Evolutionary conservation across 1,284 basidiomycete genomes (phyloP).

Genomic region (Leccinum angustisporum): DNA sequence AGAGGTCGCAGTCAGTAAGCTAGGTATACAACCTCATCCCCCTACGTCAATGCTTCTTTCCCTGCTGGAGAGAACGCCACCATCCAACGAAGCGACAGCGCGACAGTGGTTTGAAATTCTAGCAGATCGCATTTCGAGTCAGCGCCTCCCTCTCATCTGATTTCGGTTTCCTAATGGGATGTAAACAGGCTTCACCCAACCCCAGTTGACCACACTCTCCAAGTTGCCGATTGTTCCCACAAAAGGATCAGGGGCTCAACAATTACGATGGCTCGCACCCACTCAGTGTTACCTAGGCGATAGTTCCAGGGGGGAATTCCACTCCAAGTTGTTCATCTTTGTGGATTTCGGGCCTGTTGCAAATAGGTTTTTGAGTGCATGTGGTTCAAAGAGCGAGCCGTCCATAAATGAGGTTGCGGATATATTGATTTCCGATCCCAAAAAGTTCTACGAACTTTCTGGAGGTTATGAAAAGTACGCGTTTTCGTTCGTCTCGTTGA

Average conservation of each 20-base stretch:
- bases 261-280: constrained; percentile 54
- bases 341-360: constrained; percentile 87
- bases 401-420: constrained; percentile 78
- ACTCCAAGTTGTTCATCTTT: constrained; percentile 82
- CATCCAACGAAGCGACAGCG: constrained; percentile 56
- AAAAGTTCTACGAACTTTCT: constrained; percentile 67
- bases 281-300: constrained; percentile 69
- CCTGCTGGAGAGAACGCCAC: constrained; percentile 64
- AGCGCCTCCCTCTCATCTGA: constrained; percentile 9
- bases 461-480: constrained; percentile 62
- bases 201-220: constrained; percentile 39
- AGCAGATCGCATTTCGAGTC: constrained; percentile 71
- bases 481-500: not conserved
- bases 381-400: constrained; percentile 88
- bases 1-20: constrained; percentile 62
- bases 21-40: constrained; percentile 79
- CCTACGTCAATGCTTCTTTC: constrained; percentile 63
- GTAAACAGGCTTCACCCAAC: constrained; percentile 23
- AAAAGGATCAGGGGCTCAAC: constrained; percentile 30
- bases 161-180: not conserved
- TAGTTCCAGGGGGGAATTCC: constrained; percentile 52
- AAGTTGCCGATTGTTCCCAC: constrained; percentile 56
- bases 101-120: constrained; percentile 77
- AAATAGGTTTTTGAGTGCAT: constrained; percentile 83
- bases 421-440: constrained; percentile 65